Evolutionary conservation across 2,329 filamentous ascomycete species (phyloP), one percentile per base, ranked within the genome.

Genomic region (Colletotrichum spaethianum): DNA sequence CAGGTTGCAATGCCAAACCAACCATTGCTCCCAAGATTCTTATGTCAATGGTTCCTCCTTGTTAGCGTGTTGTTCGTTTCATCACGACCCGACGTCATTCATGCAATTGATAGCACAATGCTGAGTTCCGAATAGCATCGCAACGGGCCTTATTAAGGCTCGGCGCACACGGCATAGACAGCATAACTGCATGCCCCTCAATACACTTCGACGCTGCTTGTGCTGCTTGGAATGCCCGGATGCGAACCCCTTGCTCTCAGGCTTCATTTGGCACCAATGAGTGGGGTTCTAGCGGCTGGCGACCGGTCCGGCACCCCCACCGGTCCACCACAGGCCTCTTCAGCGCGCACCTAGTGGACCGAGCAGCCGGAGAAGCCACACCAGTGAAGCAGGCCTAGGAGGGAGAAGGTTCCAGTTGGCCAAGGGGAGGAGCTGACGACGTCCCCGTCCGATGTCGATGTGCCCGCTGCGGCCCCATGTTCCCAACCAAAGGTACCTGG

Each of bases 401-500:
- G 36, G 36, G 55, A 46, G 67, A 69, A 72, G 53, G 66, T 72
- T 72, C 70, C 70, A 72, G 70, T 46, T 70, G 60, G 59, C 59
- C 42, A 48, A 63, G 59, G 36, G 33, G 62, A 67, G 65, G 70
- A 72, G 70, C 70, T 72, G 70, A 72, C 70, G 70, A 72, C 70
- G 70, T 72, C 66, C 68, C 65, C 70, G 70, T 72, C 66, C 60
- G 65, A 70, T 64, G 59, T 64, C 59, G 55, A 72, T 72, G 70
- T 72, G 70, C 59, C 59, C 67, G 55, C 42, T 36, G 55, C 46
- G 55, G 63, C 44, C 44, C 57, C 64, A 66, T 38, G 33, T 38
- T 52, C 36, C 36, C 36, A 59, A 44, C 11, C 48, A 26, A 28
- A 65, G 36, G 62, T 66, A 70, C 62, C 62, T 52, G n/a, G 8